Evolutionary conservation across 2,329 filamentous ascomycete genomes (phyloP).

Genomic region (Diaporthe sp.): DNA sequence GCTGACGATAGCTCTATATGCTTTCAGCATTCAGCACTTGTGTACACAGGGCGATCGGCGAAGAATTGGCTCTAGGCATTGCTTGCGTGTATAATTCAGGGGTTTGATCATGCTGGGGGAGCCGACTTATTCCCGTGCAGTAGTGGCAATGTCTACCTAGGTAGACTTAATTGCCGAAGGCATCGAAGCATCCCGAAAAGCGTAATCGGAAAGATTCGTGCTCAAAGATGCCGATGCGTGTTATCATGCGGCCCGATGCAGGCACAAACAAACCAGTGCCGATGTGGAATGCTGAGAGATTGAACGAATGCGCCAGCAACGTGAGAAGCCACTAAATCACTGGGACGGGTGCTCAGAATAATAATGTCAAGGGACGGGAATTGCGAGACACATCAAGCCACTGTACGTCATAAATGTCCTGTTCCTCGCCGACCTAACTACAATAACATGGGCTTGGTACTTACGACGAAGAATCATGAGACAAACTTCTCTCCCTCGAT

Average conservation of each 20-base stretch:
- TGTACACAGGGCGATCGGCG: too few relatives aligned
- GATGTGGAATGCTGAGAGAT: constrained; percentile 13
- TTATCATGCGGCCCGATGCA: not conserved
- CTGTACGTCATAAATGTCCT: not conserved
- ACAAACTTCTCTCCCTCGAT: not conserved
- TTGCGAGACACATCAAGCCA: constrained; percentile 14
- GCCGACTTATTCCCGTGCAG: not conserved
- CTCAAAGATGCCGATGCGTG: not conserved
- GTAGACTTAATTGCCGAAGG: not conserved
- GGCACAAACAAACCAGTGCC: not conserved
- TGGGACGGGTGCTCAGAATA: not conserved
- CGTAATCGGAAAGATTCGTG: not conserved
- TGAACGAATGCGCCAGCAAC: not conserved
- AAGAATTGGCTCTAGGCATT: not conserved
- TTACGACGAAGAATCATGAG: not conserved
- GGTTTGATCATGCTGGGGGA: not conserved
- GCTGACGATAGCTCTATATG: not conserved
- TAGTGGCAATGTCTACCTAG: too few relatives aligned
- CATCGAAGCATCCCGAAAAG: too few relatives aligned
- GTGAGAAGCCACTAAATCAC: not conserved
- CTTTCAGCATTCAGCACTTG: not conserved
- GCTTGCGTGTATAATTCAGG: not conserved
- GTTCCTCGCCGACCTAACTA: not conserved
- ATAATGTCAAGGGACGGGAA: not conserved
- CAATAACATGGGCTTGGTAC: not conserved